phyloP scores from a whole-genome alignment of 2,329 filamentous ascomycete genomes.

The Purpureocillium lavendulum region DNA sequence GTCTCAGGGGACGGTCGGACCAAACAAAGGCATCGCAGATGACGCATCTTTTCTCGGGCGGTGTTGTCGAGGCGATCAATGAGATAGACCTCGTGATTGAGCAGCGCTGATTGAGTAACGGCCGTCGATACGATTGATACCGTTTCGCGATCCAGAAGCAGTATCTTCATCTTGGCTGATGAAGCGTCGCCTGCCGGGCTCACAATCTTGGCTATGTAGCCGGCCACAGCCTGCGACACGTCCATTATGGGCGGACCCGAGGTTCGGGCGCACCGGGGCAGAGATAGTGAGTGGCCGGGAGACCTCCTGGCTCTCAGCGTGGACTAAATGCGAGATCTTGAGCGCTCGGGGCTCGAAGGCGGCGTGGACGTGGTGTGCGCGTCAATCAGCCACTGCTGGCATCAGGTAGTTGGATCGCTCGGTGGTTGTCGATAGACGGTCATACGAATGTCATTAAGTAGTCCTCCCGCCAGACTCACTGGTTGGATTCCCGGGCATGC shows the following conservation, averaged over 20 bases:
- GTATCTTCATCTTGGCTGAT: slow-evolving; percentile 94
- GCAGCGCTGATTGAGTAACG: slow-evolving; percentile 86
- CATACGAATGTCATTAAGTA: too few species aligned
- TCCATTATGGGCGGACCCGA: slow-evolving; percentile 63
- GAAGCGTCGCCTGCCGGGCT: slow-evolving; percentile 60
- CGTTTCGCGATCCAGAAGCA: slow-evolving; percentile 88
- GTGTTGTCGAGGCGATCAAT: slow-evolving; percentile 91
- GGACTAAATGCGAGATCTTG: too few species aligned
- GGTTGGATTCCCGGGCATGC: too few species aligned
- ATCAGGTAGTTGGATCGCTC: too few species aligned
- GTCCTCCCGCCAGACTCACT: too few species aligned
- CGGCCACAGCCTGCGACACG: slow-evolving; percentile 82
- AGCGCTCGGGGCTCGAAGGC: too few species aligned
- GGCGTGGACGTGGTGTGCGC: too few species aligned
- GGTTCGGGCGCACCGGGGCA: too few species aligned
- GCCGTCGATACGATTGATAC: slow-evolving; percentile 90
- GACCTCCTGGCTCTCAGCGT: too few species aligned
- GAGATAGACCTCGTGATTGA: slow-evolving; percentile 96
- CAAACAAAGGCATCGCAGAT: slow-evolving; percentile 88
- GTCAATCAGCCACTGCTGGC: too few species aligned
- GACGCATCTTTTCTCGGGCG: slow-evolving; percentile 93
- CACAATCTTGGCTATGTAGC: slow-evolving; percentile 96
- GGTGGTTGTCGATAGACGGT: too few species aligned
- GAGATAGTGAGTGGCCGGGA: too few species aligned
- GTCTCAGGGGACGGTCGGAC: slow-evolving; percentile 87